These are phyloP conservation scores for Cladophialophora yegresii DNA, from an alignment of 2,329 filamentous ascomycete species.

Conservation along the genomic window DNA sequence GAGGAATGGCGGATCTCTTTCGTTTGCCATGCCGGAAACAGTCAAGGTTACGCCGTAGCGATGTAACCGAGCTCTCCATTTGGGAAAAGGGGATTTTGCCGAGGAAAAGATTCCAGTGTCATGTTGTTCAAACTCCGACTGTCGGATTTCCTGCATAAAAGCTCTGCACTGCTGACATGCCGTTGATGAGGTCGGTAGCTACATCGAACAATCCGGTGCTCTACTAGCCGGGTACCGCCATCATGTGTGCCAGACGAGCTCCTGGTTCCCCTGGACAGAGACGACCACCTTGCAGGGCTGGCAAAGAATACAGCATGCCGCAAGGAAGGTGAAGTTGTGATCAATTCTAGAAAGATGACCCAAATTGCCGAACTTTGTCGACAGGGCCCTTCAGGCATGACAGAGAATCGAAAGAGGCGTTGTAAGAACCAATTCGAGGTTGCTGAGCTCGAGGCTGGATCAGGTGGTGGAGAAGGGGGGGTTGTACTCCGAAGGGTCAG, in stretches of 20 bases:
- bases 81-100: not conserved
- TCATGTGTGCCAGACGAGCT: not conserved
- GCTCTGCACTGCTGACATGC: not conserved
- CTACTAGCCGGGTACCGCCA: not conserved
- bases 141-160: not conserved
- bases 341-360: too few species aligned
- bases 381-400: not conserved
- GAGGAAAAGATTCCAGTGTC: not conserved
- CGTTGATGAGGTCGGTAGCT: not conserved
- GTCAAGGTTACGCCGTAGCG: not conserved
- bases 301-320: too few species aligned
- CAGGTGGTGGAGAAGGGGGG: not conserved
- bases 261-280: not conserved
- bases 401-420: not conserved
- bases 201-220: not conserved
- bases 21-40: constrained; percentile 4
- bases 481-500: not conserved
- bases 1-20: not conserved
- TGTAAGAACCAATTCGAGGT: not conserved
- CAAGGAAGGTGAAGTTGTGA: too few species aligned
- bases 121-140: not conserved
- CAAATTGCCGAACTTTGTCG: not conserved
- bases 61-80: not conserved
- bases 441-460: not conserved
- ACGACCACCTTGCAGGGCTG: too few species aligned